These are phyloP conservation scores for Calvatia gigantea DNA, from an alignment of 768 basidiomycete species.

Conservation along the genomic window DNA sequence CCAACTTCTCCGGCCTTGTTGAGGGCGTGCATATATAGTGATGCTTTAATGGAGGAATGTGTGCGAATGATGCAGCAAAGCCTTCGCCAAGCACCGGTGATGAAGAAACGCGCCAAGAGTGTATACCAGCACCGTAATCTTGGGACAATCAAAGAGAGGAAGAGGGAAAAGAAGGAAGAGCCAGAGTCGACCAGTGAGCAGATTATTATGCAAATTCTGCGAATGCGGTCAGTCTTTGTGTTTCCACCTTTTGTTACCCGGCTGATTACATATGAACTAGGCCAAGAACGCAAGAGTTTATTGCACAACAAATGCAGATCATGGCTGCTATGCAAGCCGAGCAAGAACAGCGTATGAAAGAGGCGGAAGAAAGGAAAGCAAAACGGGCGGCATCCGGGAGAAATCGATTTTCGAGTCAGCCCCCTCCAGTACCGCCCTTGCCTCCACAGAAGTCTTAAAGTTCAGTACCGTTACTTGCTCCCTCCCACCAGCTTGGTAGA, in stretches of 20 bases:
- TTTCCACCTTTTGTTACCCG: slow-evolving; percentile 4
- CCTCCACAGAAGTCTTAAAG: slow-evolving; percentile 19
- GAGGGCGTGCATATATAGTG: slow-evolving; percentile 37
- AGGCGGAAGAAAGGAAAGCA: slow-evolving; percentile 53
- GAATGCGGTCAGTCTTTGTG: slow-evolving; percentile 71
- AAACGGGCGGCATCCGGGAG: slow-evolving; percentile 42
- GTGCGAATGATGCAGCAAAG: slow-evolving; percentile 93
- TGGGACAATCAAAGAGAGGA: slow-evolving; percentile 92
- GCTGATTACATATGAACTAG: slow-evolving; percentile 33
- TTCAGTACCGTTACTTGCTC: not conserved
- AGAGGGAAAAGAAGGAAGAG: slow-evolving; percentile 87
- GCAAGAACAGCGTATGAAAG: slow-evolving; percentile 69
- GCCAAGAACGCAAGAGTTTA: slow-evolving; percentile 79
- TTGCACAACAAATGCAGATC: slow-evolving; percentile 82
- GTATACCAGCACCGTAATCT: slow-evolving; percentile 91
- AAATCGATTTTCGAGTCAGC: slow-evolving; percentile 25
- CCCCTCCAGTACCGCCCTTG: slow-evolving; percentile 37
- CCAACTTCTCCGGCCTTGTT: not conserved
- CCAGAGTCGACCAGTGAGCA: slow-evolving; percentile 78
- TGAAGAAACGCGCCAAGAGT: slow-evolving; percentile 90
- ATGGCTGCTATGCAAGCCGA: slow-evolving; percentile 81
- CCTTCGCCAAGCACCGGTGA: slow-evolving; percentile 65
- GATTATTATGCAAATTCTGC: slow-evolving; percentile 89
- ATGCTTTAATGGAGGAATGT: slow-evolving; percentile 90
- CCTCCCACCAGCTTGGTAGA: not conserved